Base-by-base conservation (phyloP, 768 basidiomycete genomes). In the Lentinula sp. region DNA sequence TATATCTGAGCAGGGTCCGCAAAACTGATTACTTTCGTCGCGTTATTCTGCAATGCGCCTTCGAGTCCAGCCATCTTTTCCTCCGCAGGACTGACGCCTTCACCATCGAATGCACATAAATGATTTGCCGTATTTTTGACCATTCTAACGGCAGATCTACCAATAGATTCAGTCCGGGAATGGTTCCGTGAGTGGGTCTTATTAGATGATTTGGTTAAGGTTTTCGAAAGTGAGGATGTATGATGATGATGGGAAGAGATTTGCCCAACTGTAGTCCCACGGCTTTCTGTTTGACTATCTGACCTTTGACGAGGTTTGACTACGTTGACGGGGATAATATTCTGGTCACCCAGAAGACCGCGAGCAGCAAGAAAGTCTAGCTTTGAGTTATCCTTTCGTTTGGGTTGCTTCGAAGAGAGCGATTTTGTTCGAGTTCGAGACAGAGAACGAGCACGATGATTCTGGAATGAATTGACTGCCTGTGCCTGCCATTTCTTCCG, bases 391-490 rank as follows among this genome's bases (percentile, higher is more conserved):
- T 64, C 58, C 69, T 64, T 37, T 63, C 62, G 57, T 54, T 61
- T 62, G 68, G 66, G 43, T 68, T 12, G 72, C 75, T 55, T 72
- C 71, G 18, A 76, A 66, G 79, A 78, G 46, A 84, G 71, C 1
- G 86, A 85, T 66, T 84, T 86, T 20, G 86, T 75, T 33, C 90
- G 81, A 6, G 82, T 75, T 1, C 88, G 82, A 9, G 88, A 88
- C 10, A 88, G 64, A 36, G 77, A 84, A 37, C 88, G 82, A 8
- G 84, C 78, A 15, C 77, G 81, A 63, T 80, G 83, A 68, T 90
- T 90, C 56, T 84, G 84, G 62, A 89, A 80, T 6, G 89, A 90
- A 36, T 72, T 74, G 0, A 75, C 73, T 0, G 90, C 90, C 63
- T 87, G 81, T 3, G 71, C 68, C 65, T 87, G 83, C 90, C 90